Evolutionary conservation across 2,329 filamentous ascomycete species (phyloP).

Genomic region (Parastagonospora avenae): DNA sequence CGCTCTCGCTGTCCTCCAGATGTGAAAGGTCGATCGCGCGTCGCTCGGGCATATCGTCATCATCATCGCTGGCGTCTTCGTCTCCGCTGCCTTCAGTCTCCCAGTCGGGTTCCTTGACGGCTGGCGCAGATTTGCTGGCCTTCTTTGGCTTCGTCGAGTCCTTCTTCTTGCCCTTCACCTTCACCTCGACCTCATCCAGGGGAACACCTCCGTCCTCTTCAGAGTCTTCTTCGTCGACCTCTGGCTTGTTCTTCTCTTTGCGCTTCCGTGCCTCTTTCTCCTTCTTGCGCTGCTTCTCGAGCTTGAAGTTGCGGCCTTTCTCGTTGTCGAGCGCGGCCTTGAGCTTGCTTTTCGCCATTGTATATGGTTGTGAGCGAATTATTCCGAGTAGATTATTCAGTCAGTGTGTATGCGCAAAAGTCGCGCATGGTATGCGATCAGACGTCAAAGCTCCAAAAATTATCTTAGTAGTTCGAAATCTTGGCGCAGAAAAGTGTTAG

Average conservation of each 20-base stretch:
- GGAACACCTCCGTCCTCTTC: constrained; percentile 37
- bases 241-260: constrained; percentile 42
- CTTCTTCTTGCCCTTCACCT: constrained; percentile 38
- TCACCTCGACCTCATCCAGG: constrained; percentile 34
- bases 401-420: neutral
- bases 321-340: constrained; percentile 63
- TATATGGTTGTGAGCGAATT: neutral
- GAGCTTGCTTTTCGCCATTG: constrained; percentile 58
- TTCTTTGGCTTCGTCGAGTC: constrained; percentile 36
- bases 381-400: neutral
- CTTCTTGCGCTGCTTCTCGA: constrained; percentile 77
- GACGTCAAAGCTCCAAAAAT: constrained; percentile 35
- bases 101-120: constrained; percentile 34
- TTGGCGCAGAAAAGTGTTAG: constrained; percentile 42
- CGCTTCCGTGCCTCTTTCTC: constrained; percentile 60
- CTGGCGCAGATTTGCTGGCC: constrained; percentile 36
- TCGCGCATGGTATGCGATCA: constrained; percentile 8
- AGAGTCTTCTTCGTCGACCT: constrained; percentile 17
- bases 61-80: constrained; percentile 46
- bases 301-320: constrained; percentile 70
- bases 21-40: constrained; percentile 34
- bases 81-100: constrained; percentile 43
- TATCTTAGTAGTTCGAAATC: constrained; percentile 36
- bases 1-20: constrained; percentile 50
- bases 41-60: constrained; percentile 34